Evolutionary conservation across 768 basidiomycete species (phyloP), one percentile per base, ranked within the genome.

Genomic region (Hysterangium stoloniferum): DNA sequence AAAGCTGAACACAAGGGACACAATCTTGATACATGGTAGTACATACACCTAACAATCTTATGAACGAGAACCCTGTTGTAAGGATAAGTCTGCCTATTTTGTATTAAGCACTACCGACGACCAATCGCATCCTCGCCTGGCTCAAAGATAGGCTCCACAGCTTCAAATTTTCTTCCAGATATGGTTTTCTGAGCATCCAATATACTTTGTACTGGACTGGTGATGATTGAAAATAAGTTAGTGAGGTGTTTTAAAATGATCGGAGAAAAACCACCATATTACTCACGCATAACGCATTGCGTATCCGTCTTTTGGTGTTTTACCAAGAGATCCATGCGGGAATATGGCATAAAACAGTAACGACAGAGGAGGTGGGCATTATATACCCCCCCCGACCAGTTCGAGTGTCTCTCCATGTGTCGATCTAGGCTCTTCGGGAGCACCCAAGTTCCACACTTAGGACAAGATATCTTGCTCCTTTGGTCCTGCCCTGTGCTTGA

Each of bases 241-340:
- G 28, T 45, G 8, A 33, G 22, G 38, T 13, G 8, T 31, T 6
- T 33, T 13, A 29, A 29, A 45, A 13, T 45, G 8, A 17, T 45
- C 8, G 28, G 15, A 19, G 24, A 42, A 5, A 25, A 42, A 8
- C 12, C n/a, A n/a, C n/a, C n/a, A n/a, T n/a, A n/a, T n/a, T n/a
- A n/a, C 44, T 45, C 28, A 45, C 44, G 29, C 29, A 31, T 29
- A 17, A 45, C 44, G 44, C 44, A 45, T 6, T 45, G 44, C 28
- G 44, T 27, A 27, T 45, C 44, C 11, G 44, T 45, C 44, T 45
- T 45, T 20, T 45, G 44, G 28, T 45, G 44, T 2, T 31, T 19
- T 2, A 45, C 19, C 31, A 45, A 33, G 7, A 20, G 20, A 45
- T 45, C 44, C 31, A 29, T 29, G 12, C 44, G 8, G 1, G 44